Evolutionary conservation across 495 filamentous ascomycete genomes (phyloP).

Genomic region (Tricharina praecox): DNA sequence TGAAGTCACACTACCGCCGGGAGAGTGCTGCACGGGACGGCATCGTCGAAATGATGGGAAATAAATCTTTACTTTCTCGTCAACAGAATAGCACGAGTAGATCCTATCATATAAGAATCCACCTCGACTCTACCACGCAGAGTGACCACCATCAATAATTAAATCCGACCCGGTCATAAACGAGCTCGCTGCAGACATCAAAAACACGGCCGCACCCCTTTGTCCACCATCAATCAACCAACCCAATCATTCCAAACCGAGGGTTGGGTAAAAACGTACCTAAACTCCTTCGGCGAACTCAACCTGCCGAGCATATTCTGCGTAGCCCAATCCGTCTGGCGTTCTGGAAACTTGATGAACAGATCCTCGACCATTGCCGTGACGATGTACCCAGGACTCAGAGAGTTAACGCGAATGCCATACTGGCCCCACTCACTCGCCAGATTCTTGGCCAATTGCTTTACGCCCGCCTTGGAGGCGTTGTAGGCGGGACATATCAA

Average conservation of each 20-base stretch:
- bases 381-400: conserved; percentile 88
- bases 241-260: too few relatives aligned
- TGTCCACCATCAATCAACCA: too few relatives aligned
- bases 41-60: too few relatives aligned
- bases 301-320: conserved; percentile 79
- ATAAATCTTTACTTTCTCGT: too few relatives aligned
- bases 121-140: conserved; percentile 53
- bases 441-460: conserved; percentile 74
- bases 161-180: conserved; percentile 76
- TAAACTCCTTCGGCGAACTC: conserved; percentile 65
- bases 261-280: too few relatives aligned
- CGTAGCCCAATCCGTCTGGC: conserved; percentile 58
- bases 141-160: conserved; percentile 67
- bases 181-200: conserved; percentile 68
- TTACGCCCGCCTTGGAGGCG: conserved; percentile 70
- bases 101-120: too few relatives aligned
- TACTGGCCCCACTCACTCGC: conserved; percentile 72
- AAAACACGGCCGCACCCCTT: conserved; percentile 58
- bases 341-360: conserved; percentile 53
- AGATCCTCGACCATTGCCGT: conserved; percentile 78
- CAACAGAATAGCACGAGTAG: too few relatives aligned
- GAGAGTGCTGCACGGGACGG: too few relatives aligned
- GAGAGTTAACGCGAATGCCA: conserved; percentile 85
- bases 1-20: too few relatives aligned
- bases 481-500: conserved; percentile 72